These are phyloP conservation scores for Thielaviopsis populi DNA, from an alignment of 2,329 filamentous ascomycete species.

Conservation along the genomic window DNA sequence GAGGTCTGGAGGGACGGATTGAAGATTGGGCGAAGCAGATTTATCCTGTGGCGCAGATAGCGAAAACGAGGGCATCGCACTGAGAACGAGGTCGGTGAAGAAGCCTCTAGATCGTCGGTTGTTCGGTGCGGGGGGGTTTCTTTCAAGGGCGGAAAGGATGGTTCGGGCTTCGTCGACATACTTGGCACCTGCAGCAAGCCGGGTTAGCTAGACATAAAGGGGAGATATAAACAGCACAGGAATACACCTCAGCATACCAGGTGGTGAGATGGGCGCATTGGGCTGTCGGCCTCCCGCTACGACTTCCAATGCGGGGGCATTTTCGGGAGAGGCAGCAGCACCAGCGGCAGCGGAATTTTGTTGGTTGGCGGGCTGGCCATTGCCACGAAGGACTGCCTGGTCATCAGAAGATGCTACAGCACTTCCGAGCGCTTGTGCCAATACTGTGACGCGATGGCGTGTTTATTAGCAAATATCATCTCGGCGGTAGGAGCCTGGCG, in stretches of 20 bases:
- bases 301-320: neutral
- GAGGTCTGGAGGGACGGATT: slow-evolving; percentile 6
- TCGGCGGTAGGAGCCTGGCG: too few relatives aligned
- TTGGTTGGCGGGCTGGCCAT: neutral
- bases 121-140: slow-evolving; percentile 9
- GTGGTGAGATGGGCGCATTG: neutral
- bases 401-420: neutral
- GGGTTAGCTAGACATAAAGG: neutral
- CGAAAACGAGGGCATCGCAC: slow-evolving; percentile 14
- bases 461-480: neutral
- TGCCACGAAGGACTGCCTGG: slow-evolving; percentile 4
- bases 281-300: neutral
- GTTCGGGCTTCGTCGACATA: slow-evolving; percentile 13
- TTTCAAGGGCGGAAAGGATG: slow-evolving; percentile 10
- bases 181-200: slow-evolving; percentile 7
- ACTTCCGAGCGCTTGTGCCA: neutral
- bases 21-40: neutral
- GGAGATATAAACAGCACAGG: neutral
- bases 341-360: neutral
- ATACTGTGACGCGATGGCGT: neutral
- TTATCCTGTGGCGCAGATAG: slow-evolving; percentile 10
- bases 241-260: neutral
- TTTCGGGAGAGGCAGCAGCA: neutral
- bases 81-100: neutral
- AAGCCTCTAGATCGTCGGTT: slow-evolving; percentile 5